Conservation (phyloP, 1,139 yeast genomes). For the Geotrichum macrosporum region DNA sequence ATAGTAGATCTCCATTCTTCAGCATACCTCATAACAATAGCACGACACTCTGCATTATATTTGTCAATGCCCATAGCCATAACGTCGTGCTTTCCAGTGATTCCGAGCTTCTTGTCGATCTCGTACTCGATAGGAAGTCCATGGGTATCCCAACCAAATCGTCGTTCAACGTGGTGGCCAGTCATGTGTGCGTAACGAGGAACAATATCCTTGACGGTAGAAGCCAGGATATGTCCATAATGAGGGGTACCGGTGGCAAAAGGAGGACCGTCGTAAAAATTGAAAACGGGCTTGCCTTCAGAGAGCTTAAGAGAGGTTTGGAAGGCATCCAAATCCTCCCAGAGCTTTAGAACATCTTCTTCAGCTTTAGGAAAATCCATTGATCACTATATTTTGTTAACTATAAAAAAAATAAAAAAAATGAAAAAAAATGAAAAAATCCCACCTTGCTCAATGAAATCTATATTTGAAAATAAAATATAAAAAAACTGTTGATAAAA, state of each 20-base stretch:
- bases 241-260: constrained; percentile 99
- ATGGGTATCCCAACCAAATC: constrained; percentile 99
- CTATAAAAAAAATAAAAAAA: background rate
- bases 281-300: constrained; percentile 78
- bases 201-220: constrained; percentile 93
- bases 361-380: constrained; percentile 82
- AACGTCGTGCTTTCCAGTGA: constrained; percentile 90
- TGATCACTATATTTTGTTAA: no score
- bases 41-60: constrained; percentile 89
- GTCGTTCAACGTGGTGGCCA: constrained; percentile 91
- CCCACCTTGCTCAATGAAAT: constrained; percentile 7
- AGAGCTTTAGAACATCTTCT: constrained; percentile 66
- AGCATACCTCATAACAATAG: constrained; percentile 96
- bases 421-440: background rate
- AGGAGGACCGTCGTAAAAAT: constrained; percentile 98
- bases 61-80: constrained; percentile 89
- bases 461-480: background rate
- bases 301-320: constrained; percentile 79
- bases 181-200: constrained; percentile 98
- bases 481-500: no score
- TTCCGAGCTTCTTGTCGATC: constrained; percentile 94
- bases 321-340: constrained; percentile 93
- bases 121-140: constrained; percentile 98
- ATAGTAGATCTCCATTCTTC: constrained; percentile 90
- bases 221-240: constrained; percentile 94